Evolutionary conservation across 257 asterid species (phyloP), one percentile per base, ranked within the genome.

Genomic region (Mitragyna speciosa): DNA sequence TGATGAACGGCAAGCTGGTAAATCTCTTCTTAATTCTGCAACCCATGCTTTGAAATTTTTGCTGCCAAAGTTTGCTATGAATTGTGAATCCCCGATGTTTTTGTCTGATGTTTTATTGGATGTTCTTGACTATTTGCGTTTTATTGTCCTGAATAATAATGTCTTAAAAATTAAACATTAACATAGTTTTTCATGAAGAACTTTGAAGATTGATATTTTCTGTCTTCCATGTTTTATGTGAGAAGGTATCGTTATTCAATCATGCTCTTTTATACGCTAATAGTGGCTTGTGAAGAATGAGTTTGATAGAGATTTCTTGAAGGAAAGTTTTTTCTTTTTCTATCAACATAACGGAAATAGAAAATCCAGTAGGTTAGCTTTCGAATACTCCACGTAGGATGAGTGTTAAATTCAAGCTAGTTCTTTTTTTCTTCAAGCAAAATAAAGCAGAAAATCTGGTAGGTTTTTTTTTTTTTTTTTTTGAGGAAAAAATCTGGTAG

Each of bases 1-100:
- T 78, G 67, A 73, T 72, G 65, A 70, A 66, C 75, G 41, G 43
- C 68, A 81, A 76, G 77, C 33, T 30, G 85, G 87, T 74, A 82
- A 22, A 52, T 69, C 80, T 80, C 67, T 66, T 33, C 28, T 7
- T 64, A 33, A n/a, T 19, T 68, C 63, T 56, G 80, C 31, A 16
- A 16, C 36, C 39, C 33, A 20, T 49, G 61, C 33, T 71, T 30
- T 33, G 68, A 19, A 64, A 11, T 15, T 64, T 66, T 45, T 6
- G 10, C 17, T 26, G 7, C 3, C 4, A 39, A 28, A n/a, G n/a
- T 41, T 59, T 56, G 56, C 43, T n/a, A 24, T 59, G 26, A 61
- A 19, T 31, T 17, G 30, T 59, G 4, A 51, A 51, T 17, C 2
- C n/a, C 28, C 19, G 36, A 17, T 77, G 72, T 22, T 77, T 41